A percentile compares a stretch with the other conserved stretches of the same genome.
These are phyloP conservation scores for Starmera amethionina DNA, from an alignment of 805 yeast species.

Conservation along the genomic window DNA sequence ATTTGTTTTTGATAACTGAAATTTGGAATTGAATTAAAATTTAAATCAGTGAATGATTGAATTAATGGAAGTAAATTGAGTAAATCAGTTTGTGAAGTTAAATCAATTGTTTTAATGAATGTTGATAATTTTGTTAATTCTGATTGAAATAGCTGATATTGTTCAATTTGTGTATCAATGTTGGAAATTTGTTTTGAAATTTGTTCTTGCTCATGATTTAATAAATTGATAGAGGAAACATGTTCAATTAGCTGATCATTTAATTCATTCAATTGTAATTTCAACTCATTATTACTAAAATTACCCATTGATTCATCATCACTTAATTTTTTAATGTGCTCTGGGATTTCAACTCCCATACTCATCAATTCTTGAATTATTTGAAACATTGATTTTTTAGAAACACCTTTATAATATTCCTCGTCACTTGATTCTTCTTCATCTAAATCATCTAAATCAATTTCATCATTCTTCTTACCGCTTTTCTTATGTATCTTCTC, in stretches of 20 bases:
- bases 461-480: slow-evolving; percentile 7
- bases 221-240: slow-evolving; percentile 1
- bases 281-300: slow-evolving; percentile 9
- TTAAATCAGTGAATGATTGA: too few species aligned
- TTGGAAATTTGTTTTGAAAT: background rate
- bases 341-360: slow-evolving; percentile 12
- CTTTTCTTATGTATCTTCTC: slow-evolving; percentile 32
- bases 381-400: slow-evolving; percentile 17
- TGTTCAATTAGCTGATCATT: slow-evolving; percentile 9
- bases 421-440: slow-evolving; percentile 13
- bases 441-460: background rate
- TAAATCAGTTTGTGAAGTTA: too few species aligned
- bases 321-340: slow-evolving; percentile 11
- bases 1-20: too few species aligned
- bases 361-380: slow-evolving; percentile 13
- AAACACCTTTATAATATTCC: slow-evolving; percentile 15
- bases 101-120: background rate
- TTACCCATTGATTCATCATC: slow-evolving; percentile 19
- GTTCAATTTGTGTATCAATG: background rate
- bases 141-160: background rate
- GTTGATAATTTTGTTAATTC: background rate
- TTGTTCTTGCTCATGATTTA: background rate
- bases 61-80: too few species aligned
- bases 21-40: too few species aligned
- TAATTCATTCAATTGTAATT: slow-evolving; percentile 6